Conservation (phyloP, 2,329 filamentous ascomycete species). For the Aspergillus vadensis region DNA sequence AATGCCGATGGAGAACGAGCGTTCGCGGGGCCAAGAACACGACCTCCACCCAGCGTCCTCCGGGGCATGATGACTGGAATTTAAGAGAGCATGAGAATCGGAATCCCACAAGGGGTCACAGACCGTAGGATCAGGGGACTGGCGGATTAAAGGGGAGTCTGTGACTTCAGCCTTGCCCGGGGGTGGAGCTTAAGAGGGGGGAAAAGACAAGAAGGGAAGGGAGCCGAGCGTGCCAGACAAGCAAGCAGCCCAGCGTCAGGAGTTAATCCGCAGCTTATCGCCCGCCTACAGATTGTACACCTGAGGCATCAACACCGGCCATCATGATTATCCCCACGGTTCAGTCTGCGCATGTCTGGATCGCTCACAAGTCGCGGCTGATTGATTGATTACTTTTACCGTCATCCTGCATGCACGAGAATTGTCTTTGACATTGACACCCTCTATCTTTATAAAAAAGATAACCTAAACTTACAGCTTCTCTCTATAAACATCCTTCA, state of each 20-base stretch:
- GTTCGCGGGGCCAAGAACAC: slow-evolving; percentile 84
- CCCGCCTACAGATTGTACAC: slow-evolving; percentile 6
- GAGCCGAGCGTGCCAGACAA: slow-evolving; percentile 3
- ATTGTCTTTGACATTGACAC: not conserved
- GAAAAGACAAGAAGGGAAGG: slow-evolving; percentile 2
- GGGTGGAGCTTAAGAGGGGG: slow-evolving; percentile 10
- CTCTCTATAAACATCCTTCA: slow-evolving; percentile 3
- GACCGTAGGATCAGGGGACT: not conserved
- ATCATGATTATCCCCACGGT: not conserved
- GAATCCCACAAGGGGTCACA: slow-evolving; percentile 21
- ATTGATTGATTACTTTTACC: too few relatives aligned
- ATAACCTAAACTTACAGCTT: not conserved
- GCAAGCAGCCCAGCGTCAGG: slow-evolving; percentile 13
- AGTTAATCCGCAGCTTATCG: slow-evolving; percentile 12
- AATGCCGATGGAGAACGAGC: slow-evolving; percentile 68
- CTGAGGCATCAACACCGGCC: slow-evolving; percentile 13
- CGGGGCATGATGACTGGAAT: slow-evolving; percentile 64
- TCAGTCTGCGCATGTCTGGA: not conserved
- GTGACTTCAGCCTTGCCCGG: slow-evolving; percentile 7
- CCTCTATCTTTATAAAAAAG: not conserved
- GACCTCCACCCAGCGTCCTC: slow-evolving; percentile 87
- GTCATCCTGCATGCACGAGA: not conserved
- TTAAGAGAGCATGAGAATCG: slow-evolving; percentile 42
- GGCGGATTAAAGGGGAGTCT: slow-evolving; percentile 3
- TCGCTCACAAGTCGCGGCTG: too few relatives aligned